phyloP scores from a whole-genome alignment of 352 stramenopile genomes.

The Pythium rhizo-oryzae region DNA sequence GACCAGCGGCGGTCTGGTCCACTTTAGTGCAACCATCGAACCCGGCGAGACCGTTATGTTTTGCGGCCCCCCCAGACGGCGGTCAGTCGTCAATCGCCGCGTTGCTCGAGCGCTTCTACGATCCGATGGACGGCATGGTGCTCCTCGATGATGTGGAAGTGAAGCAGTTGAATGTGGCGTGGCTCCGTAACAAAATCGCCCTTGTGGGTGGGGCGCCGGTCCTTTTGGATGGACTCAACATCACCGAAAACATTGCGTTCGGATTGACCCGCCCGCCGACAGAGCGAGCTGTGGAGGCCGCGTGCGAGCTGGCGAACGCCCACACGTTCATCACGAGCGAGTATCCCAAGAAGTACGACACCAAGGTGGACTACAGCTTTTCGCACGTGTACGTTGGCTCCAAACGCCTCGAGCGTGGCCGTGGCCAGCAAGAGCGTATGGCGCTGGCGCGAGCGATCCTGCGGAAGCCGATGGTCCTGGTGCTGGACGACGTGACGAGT shows the following conservation, averaged over 20 bases:
- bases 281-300: no score
- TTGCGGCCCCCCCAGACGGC: neutral
- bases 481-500: neutral
- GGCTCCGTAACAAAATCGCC: neutral
- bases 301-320: no score
- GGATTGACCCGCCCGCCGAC: no score
- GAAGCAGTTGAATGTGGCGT: neutral
- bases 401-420: no score
- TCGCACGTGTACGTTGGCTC: no score
- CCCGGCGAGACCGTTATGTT: neutral
- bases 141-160: neutral
- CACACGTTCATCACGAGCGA: no score
- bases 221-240: neutral
- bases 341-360: no score
- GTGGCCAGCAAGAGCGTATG: neutral
- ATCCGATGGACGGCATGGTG: neutral
- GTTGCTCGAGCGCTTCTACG: neutral
- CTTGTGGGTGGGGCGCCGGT: neutral
- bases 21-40: slow-evolving; percentile 4
- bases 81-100: neutral
- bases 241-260: no score
- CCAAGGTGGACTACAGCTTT: no score
- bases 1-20: neutral
- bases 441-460: neutral
- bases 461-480: neutral